Evolutionary conservation across 176 grass and related monocot genomes (phyloP).

Genomic region (Eremochloa ophiuroides): DNA sequence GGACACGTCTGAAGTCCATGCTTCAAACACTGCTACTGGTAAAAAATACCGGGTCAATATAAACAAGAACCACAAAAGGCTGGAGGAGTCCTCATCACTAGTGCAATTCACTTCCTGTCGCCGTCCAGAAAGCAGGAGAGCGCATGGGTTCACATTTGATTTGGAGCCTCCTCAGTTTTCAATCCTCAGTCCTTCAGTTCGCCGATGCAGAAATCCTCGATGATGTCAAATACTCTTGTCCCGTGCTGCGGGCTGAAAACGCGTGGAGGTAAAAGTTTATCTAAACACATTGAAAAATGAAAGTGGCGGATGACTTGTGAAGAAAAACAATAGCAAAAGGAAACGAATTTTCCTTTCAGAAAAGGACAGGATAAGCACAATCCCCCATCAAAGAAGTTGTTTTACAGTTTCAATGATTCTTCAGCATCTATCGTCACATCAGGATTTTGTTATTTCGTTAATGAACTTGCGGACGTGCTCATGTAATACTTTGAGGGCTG

Average conservation of each 20-base stretch:
- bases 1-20: constrained; percentile 1
- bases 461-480: not conserved
- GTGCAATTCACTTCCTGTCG: too few species aligned
- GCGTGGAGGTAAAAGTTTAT: constrained; percentile 5
- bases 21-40: constrained; percentile 22
- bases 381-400: not conserved
- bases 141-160: constrained; percentile 34
- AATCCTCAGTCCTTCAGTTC: constrained; percentile 44
- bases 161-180: not conserved
- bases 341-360: not conserved
- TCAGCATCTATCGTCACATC: constrained; percentile 2
- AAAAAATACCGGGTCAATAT: constrained; percentile 29
- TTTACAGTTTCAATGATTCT: not conserved
- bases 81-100: not conserved
- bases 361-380: not conserved
- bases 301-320: not conserved
- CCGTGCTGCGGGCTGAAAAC: constrained; percentile 71
- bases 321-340: constrained; percentile 3
- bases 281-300: constrained; percentile 2
- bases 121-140: constrained; percentile 2
- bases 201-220: constrained; percentile 90
- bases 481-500: constrained; percentile 38
- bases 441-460: constrained; percentile 7
- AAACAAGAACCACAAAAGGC: constrained; percentile 30
- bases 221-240: constrained; percentile 79